Evolutionary conservation across 2,329 filamentous ascomycete genomes (phyloP), one percentile per base, ranked within the genome.

Genomic region (Alternaria panax): DNA sequence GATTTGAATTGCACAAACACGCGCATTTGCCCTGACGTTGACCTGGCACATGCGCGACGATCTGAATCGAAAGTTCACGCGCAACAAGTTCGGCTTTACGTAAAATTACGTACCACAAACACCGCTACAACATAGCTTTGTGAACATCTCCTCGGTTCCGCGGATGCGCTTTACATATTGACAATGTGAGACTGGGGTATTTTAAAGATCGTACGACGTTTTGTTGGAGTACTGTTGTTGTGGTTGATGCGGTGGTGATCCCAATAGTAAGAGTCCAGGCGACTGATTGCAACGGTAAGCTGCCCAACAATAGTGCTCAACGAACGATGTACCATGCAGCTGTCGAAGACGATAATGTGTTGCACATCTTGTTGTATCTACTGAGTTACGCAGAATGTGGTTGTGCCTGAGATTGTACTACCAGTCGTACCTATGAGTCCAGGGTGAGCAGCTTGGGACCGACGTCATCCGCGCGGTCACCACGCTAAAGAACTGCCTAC

Each of bases 81-180:
- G 43, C 53, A 41, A 25, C 43, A 34, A 14, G 28, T 51, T n/a
- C 14, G 40, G n/a, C 27, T 46, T 58, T 59, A 59, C 56, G 56
- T 59, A 59, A 59, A 41, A 59, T 59, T 59, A 59, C 56, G 56
- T 59, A 59, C 56, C 51, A 59, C 30, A 38, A 59, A 54, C 30
- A 32, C 34, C 16, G 24, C 38, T 38, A 36, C 36, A 38, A 43
- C 18, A 48, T 48, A 30, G 45, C 45, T 48, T 48, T 34, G 45
- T 36, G n/a, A 28, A 27, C 56, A 54, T 59, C 56, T 59, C 56
- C 56, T 54, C 56, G 56, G 56, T 54, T 12, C 56, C 56, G 56
- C 56, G 56, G 56, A 59, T 30, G 18, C 25, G 41, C 20, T 24
- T 30, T n/a, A 32, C 7, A 14, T 25, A 25, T 9, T 48, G 45